Evolutionary conservation across 768 basidiomycete genomes (phyloP).

Genomic region (Podaxis sp.): DNA sequence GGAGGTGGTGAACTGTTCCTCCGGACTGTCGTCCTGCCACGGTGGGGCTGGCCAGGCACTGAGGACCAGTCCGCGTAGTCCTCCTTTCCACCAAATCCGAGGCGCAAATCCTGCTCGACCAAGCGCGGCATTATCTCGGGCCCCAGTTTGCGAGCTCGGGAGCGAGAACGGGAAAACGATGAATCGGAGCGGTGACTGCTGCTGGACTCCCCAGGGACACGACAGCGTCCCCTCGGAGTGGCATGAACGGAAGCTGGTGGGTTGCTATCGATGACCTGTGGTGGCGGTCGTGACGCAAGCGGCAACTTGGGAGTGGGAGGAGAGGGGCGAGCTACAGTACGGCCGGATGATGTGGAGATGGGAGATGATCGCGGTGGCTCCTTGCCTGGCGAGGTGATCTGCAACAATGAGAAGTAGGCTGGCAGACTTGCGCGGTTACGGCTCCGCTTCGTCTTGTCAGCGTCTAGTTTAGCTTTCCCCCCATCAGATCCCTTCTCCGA

Average conservation of each 20-base stretch:
- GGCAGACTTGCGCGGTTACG: conserved; percentile 75
- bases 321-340: conserved; percentile 47
- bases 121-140: conserved; percentile 7
- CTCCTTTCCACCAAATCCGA: conserved; percentile 2
- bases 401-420: conserved; percentile 72
- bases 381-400: conserved; percentile 40
- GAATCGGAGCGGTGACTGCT: conserved; percentile 30
- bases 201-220: conserved; percentile 32
- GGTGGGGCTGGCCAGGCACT: conserved; percentile 31
- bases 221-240: conserved; percentile 55
- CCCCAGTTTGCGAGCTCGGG: conserved; percentile 33
- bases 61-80: conserved; percentile 39
- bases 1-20: conserved; percentile 61
- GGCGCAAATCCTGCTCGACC: background rate
- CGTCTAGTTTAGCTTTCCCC: conserved; percentile 22
- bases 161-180: conserved; percentile 38
- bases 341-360: conserved; percentile 45
- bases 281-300: conserved; percentile 26
- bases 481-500: conserved; percentile 24
- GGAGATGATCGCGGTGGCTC: conserved; percentile 35
- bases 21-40: conserved; percentile 50
- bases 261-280: conserved; percentile 20
- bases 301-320: conserved; percentile 61
- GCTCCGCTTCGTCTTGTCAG: conserved; percentile 43
- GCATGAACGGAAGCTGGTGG: conserved; percentile 30